Percentiles rank a stretch among this genome's conserved stretches.
phyloP scores from a whole-genome alignment of 2,329 filamentous ascomycete genomes.

The Huntiella decipiens region DNA sequence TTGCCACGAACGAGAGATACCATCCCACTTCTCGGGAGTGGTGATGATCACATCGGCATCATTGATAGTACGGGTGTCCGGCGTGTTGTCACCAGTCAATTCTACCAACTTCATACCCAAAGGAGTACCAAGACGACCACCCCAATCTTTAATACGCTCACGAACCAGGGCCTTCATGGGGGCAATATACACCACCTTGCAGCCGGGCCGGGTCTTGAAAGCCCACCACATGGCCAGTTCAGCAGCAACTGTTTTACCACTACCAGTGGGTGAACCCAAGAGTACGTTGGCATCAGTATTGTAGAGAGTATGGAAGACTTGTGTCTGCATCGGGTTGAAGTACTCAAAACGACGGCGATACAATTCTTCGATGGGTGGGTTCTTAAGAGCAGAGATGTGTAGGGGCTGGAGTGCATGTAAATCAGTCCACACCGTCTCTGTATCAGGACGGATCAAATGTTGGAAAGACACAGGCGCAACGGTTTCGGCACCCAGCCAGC shows the following conservation, averaged over 20 bases:
- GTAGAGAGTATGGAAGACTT: conserved; percentile 93
- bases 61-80: conserved; percentile 84
- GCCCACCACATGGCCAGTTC: conserved; percentile 99
- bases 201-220: conserved; percentile 81
- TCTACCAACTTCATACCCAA: conserved; percentile 85
- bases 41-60: conserved; percentile 97
- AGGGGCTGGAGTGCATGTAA: conserved; percentile 80
- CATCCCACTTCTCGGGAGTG: conserved; percentile 99
- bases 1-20: conserved; percentile 97
- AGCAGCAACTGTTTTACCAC: conserved; percentile 90
- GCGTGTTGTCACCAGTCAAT: conserved; percentile 90
- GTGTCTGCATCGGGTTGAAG: conserved; percentile 99
- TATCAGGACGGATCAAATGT: conserved; percentile 91
- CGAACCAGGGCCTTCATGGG: conserved; percentile 98
- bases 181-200: conserved; percentile 96
- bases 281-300: conserved; percentile 83
- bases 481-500: conserved; percentile 92
- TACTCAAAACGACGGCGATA: conserved; percentile 81
- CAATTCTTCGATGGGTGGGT: conserved; percentile 68
- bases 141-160: conserved; percentile 92
- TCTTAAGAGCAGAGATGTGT: conserved; percentile 71
- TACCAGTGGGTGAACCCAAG: conserved; percentile 86
- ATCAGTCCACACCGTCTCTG: conserved; percentile 92
- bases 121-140: conserved; percentile 56
- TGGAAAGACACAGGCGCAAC: conserved; percentile 93